phyloP scores from a whole-genome alignment of 768 basidiomycete genomes.

The Leccinum broughii region DNA sequence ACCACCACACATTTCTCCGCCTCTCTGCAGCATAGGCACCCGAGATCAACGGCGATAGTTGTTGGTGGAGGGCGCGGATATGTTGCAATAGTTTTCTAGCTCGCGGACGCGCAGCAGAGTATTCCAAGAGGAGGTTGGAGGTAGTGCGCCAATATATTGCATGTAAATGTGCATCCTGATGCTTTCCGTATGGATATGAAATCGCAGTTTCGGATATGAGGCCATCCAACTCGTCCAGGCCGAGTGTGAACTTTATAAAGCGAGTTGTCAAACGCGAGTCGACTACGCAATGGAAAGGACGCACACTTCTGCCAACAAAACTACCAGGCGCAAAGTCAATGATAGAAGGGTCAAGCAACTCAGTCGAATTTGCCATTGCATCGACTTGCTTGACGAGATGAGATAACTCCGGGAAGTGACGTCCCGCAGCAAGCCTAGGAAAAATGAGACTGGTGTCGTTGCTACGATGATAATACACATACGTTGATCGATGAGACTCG shows the following conservation, averaged over 20 bases:
- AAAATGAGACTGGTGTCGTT: slow-evolving; percentile 11
- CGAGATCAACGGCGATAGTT: slow-evolving; percentile 5
- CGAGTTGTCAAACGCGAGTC: slow-evolving; percentile 1
- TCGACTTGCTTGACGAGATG: slow-evolving; percentile 6
- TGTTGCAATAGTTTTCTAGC: slow-evolving; percentile 15
- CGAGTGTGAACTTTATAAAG: slow-evolving; percentile 25
- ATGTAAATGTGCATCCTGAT: slow-evolving; percentile 18
- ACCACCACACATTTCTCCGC: slow-evolving; percentile 3
- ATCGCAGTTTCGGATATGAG: slow-evolving; percentile 10
- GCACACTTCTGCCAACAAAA: slow-evolving; percentile 33
- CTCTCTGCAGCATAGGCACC: neutral
- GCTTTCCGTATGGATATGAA: neutral
- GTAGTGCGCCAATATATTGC: slow-evolving; percentile 32
- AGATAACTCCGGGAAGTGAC: neutral
- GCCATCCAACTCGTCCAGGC: slow-evolving; percentile 31
- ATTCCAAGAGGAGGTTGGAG: slow-evolving; percentile 35
- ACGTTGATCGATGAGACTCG: slow-evolving; percentile 23
- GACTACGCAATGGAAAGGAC: slow-evolving; percentile 1
- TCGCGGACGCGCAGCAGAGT: slow-evolving; percentile 30
- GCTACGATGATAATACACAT: neutral
- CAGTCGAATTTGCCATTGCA: slow-evolving; percentile 23
- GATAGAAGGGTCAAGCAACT: slow-evolving; percentile 18
- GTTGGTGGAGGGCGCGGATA: slow-evolving; percentile 19
- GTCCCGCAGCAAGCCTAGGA: slow-evolving; percentile 3
- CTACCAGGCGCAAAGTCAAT: slow-evolving; percentile 27